Percentiles rank a stretch among this genome's conserved stretches.
phyloP scores from a whole-genome alignment of 169 alveolate species.

The Eimeria acervulina region DNA sequence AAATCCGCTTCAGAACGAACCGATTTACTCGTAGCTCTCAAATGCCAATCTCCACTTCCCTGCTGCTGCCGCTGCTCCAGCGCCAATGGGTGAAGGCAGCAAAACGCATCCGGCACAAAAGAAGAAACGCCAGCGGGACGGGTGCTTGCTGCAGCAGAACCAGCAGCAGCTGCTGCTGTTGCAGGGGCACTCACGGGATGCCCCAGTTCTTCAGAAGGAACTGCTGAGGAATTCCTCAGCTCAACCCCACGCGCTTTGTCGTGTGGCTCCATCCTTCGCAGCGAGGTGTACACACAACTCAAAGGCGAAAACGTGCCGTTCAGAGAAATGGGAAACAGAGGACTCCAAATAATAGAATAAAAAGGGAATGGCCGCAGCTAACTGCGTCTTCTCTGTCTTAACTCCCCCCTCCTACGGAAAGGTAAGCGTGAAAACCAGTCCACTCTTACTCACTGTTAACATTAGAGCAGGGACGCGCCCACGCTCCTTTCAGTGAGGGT shows the following conservation, averaged over 20 bases:
- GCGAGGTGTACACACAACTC: background rate
- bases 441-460: background rate
- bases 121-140: background rate
- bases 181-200: background rate
- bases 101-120: slow-evolving; percentile 28
- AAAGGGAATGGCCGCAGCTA: background rate
- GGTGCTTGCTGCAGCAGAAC: background rate
- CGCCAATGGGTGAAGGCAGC: slow-evolving; percentile 52
- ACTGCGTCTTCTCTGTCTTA: background rate
- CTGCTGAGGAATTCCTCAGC: background rate
- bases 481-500: background rate
- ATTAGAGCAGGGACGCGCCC: background rate
- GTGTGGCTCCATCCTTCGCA: slow-evolving; percentile 1
- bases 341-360: background rate
- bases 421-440: background rate
- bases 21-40: slow-evolving; percentile 29
- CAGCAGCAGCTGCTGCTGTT: background rate
- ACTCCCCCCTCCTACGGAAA: background rate
- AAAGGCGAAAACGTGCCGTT: background rate
- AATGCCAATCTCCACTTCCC: slow-evolving; percentile 46
- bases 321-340: background rate
- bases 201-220: background rate
- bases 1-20: slow-evolving; percentile 16
- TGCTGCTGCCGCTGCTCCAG: slow-evolving; percentile 67
- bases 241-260: slow-evolving; percentile 36